A percentile compares a stretch with the other conserved stretches of the same genome.
These are phyloP conservation scores for Lichtheimia ornata DNA, from an alignment of 371 early-diverging fungal genomes.

Conservation along the genomic window DNA sequence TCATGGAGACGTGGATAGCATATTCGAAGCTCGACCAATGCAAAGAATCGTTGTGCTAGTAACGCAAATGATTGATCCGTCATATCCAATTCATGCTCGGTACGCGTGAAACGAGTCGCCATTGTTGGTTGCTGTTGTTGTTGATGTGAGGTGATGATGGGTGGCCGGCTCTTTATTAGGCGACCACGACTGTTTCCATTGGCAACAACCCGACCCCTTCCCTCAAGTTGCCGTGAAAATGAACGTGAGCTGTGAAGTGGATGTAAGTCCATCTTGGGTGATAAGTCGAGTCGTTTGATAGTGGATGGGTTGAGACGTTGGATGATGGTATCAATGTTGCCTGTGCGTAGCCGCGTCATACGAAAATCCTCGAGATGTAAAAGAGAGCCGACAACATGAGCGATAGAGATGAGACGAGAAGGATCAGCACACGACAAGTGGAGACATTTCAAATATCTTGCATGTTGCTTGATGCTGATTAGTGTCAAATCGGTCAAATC, in stretches of 20 bases:
- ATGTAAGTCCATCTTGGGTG: slow-evolving; percentile 30
- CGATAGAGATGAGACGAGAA: slow-evolving; percentile 15
- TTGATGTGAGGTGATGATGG: background rate
- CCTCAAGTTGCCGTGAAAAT: slow-evolving; percentile 1
- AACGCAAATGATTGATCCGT: slow-evolving; percentile 6
- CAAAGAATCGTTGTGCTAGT: slow-evolving; percentile 7
- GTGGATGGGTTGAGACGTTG: slow-evolving; percentile 13
- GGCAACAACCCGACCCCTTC: background rate
- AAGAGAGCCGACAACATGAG: slow-evolving; percentile 19
- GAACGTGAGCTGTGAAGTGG: slow-evolving; percentile 16
- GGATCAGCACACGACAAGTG: slow-evolving; percentile 38
- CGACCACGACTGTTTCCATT: too few species aligned
- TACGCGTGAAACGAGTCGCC: slow-evolving; percentile 9
- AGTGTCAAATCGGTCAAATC: slow-evolving; percentile 31
- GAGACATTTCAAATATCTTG: slow-evolving; percentile 22
- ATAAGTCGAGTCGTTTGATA: slow-evolving; percentile 25
- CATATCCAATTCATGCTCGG: slow-evolving; percentile 17
- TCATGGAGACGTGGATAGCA: slow-evolving; percentile 16
- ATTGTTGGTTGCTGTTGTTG: background rate
- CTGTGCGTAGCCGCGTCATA: slow-evolving; percentile 32
- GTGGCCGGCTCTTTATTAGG: background rate
- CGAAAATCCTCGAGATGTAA: slow-evolving; percentile 31
- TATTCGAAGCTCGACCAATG: slow-evolving; percentile 19
- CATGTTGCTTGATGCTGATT: slow-evolving; percentile 24
- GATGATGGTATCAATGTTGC: slow-evolving; percentile 27